Evolutionary conservation across 257 asterid species (phyloP), one percentile per base, ranked within the genome.

Genomic region (Solanum rostratum): DNA sequence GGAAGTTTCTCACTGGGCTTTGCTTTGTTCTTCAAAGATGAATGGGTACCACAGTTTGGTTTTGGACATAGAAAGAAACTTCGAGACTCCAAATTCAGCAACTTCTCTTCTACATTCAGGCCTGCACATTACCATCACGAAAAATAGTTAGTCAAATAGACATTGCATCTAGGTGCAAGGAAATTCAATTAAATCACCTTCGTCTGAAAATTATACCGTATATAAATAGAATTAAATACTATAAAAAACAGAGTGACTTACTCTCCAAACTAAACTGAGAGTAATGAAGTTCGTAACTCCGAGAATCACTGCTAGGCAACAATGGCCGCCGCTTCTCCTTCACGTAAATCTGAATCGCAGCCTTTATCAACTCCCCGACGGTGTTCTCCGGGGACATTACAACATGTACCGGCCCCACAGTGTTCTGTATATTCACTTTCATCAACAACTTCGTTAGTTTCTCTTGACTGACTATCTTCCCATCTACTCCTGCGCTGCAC

Each of bases 301-400:
- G 83, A 15, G 90, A 91, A 84, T 90, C 91, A 19, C 49, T 2
- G 27, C 33, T 79, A 10, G 71, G 74, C 85, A 93, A 84, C 86
- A 88, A 85, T 11, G 97, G 94, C 84, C 95, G 92, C 57, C 94
- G 90, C 90, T 89, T 91, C 84, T 91, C 95, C 89, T 85, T 88
- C 27, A 84, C 88, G 84, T 92, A 90, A 22, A 90, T 59, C 84
- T 79, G 90, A 13, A 91, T 84, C 60, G 91, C 94, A 69, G 90
- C 90, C 89, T 81, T 88, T 73, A 88, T 88, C 90, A 91, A 79
- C 69, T 92, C 93, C 19, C 33, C 54, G 0, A 85, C 91, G 66
- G 93, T 92, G 91, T 84, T 88, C 73, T 88, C 97, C 90, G 90
- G 90, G 85, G 89, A 86, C 89, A 90, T 87, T 63, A 91, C 85